Percentiles rank a stretch among this genome's conserved stretches.
Evolutionary conservation across 345 rosid species (phyloP).

Genomic region (Lepidium sativum): DNA sequence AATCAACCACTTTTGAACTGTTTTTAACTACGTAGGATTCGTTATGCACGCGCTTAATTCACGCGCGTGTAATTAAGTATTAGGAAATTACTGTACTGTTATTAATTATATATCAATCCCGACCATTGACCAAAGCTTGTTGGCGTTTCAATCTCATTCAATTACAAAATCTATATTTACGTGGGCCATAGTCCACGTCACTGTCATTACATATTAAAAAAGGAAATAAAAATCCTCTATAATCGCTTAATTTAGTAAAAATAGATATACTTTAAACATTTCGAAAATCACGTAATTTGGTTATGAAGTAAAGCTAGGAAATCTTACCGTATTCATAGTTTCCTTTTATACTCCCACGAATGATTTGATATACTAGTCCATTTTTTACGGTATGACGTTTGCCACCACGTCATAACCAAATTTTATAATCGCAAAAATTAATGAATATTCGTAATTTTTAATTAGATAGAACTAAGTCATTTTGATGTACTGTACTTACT

Average conservation of each 20-base stretch:
- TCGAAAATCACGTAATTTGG: background rate
- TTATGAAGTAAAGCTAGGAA: background rate
- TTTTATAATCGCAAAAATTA: no score
- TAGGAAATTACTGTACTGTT: conserved; percentile 10
- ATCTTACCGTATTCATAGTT: background rate
- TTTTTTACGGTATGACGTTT: conserved; percentile 2
- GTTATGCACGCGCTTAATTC: conserved; percentile 26
- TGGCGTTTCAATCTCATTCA: conserved; percentile 1
- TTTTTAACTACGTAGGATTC: background rate
- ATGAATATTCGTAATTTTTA: background rate
- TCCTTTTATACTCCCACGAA: conserved; percentile 7
- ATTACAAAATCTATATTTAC: conserved; percentile 10
- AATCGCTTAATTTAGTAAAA: background rate
- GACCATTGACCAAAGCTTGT: conserved; percentile 25
- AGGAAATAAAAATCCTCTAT: background rate
- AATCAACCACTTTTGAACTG: conserved; percentile 19
- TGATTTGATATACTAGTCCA: background rate
- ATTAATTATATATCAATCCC: conserved; percentile 11
- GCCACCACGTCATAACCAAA: background rate
- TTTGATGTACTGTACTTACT: background rate
- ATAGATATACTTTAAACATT: background rate
- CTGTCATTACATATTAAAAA: background rate
- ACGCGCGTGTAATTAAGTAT: conserved; percentile 10
- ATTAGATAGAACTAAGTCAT: background rate
- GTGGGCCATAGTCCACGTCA: conserved; percentile 14